Evolutionary conservation across 2,329 filamentous ascomycete genomes (phyloP).

Genomic region (Fusarium xylarioides): DNA sequence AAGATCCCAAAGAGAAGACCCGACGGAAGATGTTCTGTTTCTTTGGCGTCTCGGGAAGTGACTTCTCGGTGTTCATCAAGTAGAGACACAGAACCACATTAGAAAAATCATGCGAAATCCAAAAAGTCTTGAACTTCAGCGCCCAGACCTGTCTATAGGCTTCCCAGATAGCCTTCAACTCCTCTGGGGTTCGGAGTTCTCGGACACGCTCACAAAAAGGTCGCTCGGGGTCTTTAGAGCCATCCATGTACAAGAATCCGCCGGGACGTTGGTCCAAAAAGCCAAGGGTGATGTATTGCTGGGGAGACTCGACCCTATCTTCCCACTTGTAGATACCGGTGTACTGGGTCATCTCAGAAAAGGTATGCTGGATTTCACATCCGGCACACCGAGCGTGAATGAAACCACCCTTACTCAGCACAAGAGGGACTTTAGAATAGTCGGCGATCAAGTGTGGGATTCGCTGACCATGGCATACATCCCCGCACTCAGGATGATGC

Average conservation of each 20-base stretch:
- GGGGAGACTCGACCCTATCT: not conserved
- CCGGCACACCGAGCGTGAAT: not conserved
- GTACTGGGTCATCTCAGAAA: not conserved
- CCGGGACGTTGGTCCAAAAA: not conserved
- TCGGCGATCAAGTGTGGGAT: not conserved
- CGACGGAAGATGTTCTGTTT: not conserved
- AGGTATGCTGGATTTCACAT: not conserved
- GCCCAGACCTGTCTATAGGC: not conserved
- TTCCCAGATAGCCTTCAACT: not conserved
- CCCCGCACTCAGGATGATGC: not conserved
- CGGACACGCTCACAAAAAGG: not conserved
- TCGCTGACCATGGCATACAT: not conserved
- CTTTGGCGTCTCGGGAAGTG: not conserved
- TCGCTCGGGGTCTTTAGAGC: not conserved
- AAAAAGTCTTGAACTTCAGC: not conserved
- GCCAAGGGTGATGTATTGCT: not conserved
- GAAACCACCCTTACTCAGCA: not conserved
- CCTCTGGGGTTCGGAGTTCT: not conserved
- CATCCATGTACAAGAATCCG: not conserved
- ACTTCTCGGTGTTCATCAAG: not conserved
- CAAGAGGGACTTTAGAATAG: not conserved
- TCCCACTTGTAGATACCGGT: not conserved
- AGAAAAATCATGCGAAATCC: not conserved
- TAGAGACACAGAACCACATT: not conserved
- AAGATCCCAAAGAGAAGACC: not conserved